phyloP scores from a whole-genome alignment of 768 basidiomycete species.

The Gelatoporia subvermispora region DNA sequence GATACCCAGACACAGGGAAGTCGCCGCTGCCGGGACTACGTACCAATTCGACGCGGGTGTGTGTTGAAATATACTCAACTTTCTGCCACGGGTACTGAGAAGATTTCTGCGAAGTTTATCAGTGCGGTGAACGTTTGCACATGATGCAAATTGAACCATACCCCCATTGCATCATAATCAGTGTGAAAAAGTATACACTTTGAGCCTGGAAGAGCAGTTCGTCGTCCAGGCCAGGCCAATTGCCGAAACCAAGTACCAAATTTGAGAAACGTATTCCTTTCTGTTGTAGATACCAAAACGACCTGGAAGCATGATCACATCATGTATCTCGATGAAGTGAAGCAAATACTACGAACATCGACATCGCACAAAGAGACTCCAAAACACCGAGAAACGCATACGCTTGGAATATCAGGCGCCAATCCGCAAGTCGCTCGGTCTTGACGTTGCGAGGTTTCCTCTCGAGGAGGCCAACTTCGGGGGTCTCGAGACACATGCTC shows the following conservation, averaged over 20 bases:
- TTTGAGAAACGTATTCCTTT: constrained; percentile 42
- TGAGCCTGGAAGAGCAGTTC: constrained; percentile 42
- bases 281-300: constrained; percentile 41
- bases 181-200: constrained; percentile 49
- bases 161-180: constrained; percentile 58
- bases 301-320: constrained; percentile 13
- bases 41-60: constrained; percentile 43
- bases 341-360: constrained; percentile 32
- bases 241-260: constrained; percentile 39
- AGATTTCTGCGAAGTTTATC: constrained; percentile 29
- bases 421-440: constrained; percentile 50
- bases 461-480: constrained; percentile 52
- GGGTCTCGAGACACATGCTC: constrained; percentile 49
- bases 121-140: too few relatives aligned
- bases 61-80: constrained; percentile 48
- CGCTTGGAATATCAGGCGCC: constrained; percentile 49
- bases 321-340: background rate
- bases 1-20: constrained; percentile 38
- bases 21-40: constrained; percentile 41
- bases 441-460: constrained; percentile 49
- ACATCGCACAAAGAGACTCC: constrained; percentile 46
- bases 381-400: constrained; percentile 51
- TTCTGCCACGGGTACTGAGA: constrained; percentile 47
- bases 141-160: background rate
- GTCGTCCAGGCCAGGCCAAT: constrained; percentile 31